Conservation (phyloP, 2,329 filamentous ascomycete genomes). For the Pseudogymnoascus verrucosus region DNA sequence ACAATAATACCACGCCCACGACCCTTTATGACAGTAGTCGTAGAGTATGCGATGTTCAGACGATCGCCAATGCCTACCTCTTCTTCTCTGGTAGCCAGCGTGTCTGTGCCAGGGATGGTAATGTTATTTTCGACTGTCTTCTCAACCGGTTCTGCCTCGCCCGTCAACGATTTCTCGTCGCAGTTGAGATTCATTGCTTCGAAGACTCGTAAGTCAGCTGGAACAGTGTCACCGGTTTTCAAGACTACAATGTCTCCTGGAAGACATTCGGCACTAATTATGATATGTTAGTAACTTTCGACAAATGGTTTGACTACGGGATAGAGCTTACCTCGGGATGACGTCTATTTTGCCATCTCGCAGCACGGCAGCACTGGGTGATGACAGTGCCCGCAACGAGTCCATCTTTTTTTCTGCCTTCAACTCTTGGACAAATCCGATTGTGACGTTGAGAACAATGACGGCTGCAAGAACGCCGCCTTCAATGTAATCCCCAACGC, state of each 20-base stretch:
- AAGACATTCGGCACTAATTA: slow-evolving; percentile 48
- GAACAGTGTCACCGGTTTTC: slow-evolving; percentile 90
- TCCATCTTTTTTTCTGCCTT: slow-evolving; percentile 53
- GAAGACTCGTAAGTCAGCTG: slow-evolving; percentile 65
- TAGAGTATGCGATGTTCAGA: slow-evolving; percentile 47
- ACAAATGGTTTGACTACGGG: neutral
- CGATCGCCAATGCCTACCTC: slow-evolving; percentile 43
- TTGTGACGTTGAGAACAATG: slow-evolving; percentile 48
- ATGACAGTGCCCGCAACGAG: slow-evolving; percentile 45
- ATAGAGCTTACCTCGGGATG: slow-evolving; percentile 21
- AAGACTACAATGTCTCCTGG: slow-evolving; percentile 83
- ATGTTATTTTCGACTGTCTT: slow-evolving; percentile 55
- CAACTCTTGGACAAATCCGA: slow-evolving; percentile 53
- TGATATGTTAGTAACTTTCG: slow-evolving; percentile 28
- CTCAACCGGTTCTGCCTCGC: slow-evolving; percentile 88
- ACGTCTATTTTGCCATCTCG: slow-evolving; percentile 43
- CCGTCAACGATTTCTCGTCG: slow-evolving; percentile 97
- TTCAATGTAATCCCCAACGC: slow-evolving; percentile 48
- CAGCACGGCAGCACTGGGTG: slow-evolving; percentile 47
- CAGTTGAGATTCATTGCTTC: slow-evolving; percentile 53
- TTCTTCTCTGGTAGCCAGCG: slow-evolving; percentile 32
- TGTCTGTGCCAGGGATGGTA: slow-evolving; percentile 22
- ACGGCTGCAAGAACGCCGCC: slow-evolving; percentile 51
- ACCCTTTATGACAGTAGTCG: slow-evolving; percentile 46
- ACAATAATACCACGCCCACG: slow-evolving; percentile 46